Evolutionary conservation across 257 asterid species (phyloP).

Genomic region (Solanum neorickii): DNA sequence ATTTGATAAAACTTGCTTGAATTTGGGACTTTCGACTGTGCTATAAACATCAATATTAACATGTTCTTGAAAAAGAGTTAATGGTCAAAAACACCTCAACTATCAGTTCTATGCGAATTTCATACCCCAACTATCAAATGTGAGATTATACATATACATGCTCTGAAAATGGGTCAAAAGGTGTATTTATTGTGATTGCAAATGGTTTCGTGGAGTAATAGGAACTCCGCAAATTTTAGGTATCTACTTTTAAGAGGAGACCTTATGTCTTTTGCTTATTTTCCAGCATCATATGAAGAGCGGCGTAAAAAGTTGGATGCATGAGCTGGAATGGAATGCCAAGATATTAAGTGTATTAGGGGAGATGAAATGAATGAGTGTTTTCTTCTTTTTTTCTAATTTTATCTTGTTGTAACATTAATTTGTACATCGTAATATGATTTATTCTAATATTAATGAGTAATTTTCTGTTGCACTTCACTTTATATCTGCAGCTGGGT

Average conservation of each 20-base stretch:
- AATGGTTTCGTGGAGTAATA: not conserved
- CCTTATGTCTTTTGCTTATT: not conserved
- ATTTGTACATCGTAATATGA: not conserved
- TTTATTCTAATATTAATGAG: not conserved
- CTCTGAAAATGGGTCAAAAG: not conserved
- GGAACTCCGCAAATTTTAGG: not conserved
- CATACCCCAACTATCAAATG: not conserved
- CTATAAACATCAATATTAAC: not conserved
- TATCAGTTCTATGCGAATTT: not conserved
- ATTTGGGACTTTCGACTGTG: not conserved
- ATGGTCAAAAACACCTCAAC: not conserved
- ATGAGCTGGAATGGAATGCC: slow-evolving; percentile 8
- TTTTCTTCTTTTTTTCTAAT: not conserved
- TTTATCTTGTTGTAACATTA: not conserved
- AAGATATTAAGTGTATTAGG: not conserved
- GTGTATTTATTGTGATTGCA: not conserved
- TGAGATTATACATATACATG: not conserved
- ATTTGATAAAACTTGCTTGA: not conserved
- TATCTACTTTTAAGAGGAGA: not conserved
- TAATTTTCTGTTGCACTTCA: not conserved
- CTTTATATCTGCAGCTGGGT: not conserved
- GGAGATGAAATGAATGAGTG: not conserved
- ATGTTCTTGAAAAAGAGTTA: not conserved
- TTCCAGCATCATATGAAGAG: slow-evolving; percentile 88
- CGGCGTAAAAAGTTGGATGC: slow-evolving; percentile 43